phyloP scores from a whole-genome alignment of 139 green algal genomes.

The Chlorella sp. region DNA sequence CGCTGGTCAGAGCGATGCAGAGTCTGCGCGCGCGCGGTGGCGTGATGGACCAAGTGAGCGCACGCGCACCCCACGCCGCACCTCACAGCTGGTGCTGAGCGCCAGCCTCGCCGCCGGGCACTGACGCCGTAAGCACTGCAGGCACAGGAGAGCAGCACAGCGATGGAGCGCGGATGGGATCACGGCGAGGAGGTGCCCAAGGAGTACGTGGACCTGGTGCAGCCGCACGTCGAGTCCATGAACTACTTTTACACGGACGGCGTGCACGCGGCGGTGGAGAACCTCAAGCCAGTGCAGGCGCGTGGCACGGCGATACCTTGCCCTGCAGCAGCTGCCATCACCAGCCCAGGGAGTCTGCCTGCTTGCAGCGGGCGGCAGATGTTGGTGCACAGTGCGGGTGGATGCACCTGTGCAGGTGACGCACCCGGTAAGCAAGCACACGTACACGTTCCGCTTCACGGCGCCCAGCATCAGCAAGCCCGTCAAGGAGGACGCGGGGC shows the following conservation, averaged over 20 bases:
- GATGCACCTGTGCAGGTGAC: slow-evolving; percentile 12
- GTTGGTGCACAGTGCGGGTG: too few species aligned
- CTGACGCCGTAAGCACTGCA: too few species aligned
- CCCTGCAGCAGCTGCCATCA: too few species aligned
- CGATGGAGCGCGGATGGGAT: neutral
- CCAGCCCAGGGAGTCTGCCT: too few species aligned
- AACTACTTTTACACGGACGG: slow-evolving; percentile 87
- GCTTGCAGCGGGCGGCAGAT: too few species aligned
- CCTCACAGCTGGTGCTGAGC: too few species aligned
- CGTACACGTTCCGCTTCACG: slow-evolving; percentile 62
- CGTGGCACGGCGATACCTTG: slow-evolving; percentile 3
- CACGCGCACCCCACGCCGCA: too few species aligned
- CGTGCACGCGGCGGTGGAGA: slow-evolving; percentile 55
- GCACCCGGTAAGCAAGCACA: slow-evolving; percentile 35
- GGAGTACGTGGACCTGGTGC: slow-evolving; percentile 47
- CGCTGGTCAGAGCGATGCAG: too few species aligned
- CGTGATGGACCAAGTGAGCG: too few species aligned
- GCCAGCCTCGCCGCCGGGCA: too few species aligned
- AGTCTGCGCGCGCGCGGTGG: too few species aligned
- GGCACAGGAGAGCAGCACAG: too few species aligned
- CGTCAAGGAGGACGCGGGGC: slow-evolving; percentile 41
- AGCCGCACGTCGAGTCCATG: slow-evolving; percentile 84
- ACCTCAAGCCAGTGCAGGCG: slow-evolving; percentile 74
- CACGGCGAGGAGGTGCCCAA: slow-evolving; percentile 14
- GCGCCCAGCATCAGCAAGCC: slow-evolving; percentile 43